These are phyloP conservation scores for Mycena indigotica DNA, from an alignment of 768 basidiomycete genomes.

Conservation along the genomic window DNA sequence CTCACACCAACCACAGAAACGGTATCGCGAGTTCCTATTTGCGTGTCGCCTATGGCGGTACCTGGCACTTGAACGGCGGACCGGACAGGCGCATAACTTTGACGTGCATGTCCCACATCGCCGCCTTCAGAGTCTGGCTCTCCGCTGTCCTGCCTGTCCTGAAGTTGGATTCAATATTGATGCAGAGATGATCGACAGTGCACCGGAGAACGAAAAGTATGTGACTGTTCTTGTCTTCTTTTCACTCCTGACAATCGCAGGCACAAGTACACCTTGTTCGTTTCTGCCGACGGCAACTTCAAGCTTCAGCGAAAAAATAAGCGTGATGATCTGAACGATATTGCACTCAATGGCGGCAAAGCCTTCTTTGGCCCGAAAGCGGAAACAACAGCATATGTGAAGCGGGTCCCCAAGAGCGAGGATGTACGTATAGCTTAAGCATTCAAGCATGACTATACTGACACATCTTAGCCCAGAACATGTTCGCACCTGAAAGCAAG, in stretches of 20 bases:
- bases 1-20: conserved; percentile 7
- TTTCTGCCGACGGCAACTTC: conserved; percentile 33
- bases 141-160: conserved; percentile 19
- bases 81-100: conserved; percentile 16
- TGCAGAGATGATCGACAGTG: neutral
- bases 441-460: neutral
- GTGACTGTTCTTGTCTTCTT: neutral
- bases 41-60: conserved; percentile 16
- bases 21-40: conserved; percentile 13
- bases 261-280: conserved; percentile 30
- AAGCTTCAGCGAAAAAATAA: conserved; percentile 30
- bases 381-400: too few species aligned
- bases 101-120: conserved; percentile 7
- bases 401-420: neutral
- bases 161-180: conserved; percentile 18
- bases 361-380: conserved; percentile 27
- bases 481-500: conserved; percentile 31
- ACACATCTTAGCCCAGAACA: conserved; percentile 1
- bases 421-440: neutral
- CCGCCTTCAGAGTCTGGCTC: neutral
- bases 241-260: conserved; percentile 9
- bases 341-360: conserved; percentile 28
- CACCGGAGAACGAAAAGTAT: neutral
- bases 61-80: conserved; percentile 10
- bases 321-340: conserved; percentile 31